These are phyloP conservation scores for Helicostylum pulchrum DNA, from an alignment of 192 early-diverging fungal species.

Conservation along the genomic window DNA sequence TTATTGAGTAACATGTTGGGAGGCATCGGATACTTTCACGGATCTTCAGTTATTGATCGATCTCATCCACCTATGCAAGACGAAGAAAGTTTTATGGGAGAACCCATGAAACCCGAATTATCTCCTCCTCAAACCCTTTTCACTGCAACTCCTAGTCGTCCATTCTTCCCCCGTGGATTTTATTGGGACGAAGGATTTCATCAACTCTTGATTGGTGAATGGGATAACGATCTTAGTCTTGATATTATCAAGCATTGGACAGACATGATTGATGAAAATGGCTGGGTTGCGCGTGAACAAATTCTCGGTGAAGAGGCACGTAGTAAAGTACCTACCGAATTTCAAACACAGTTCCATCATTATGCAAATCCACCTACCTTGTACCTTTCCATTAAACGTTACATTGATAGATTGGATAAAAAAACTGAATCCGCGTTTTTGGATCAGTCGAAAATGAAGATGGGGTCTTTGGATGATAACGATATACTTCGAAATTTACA, in stretches of 20 bases:
- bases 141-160: conserved; percentile 78
- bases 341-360: conserved; percentile 89
- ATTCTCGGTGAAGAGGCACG: conserved; percentile 91
- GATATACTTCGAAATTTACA: conserved; percentile 34
- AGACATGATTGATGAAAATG: conserved; percentile 69
- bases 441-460: conserved; percentile 11
- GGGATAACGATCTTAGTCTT: conserved; percentile 86
- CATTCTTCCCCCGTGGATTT: conserved; percentile 97
- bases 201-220: conserved; percentile 75
- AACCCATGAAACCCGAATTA: conserved; percentile 49
- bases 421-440: conserved; percentile 2
- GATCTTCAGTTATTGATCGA: conserved; percentile 68
- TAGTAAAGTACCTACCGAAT: conserved; percentile 84
- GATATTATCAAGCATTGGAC: conserved; percentile 82
- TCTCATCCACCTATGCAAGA: conserved; percentile 61
- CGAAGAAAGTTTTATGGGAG: conserved; percentile 45
- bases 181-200: conserved; percentile 97
- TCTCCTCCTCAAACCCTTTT: conserved; percentile 72
- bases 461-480: conserved; percentile 23
- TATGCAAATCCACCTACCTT: conserved; percentile 93
- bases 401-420: conserved; percentile 55
- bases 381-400: conserved; percentile 63
- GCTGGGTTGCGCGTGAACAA: conserved; percentile 95
- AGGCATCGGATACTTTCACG: conserved; percentile 87
- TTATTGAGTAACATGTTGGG: conserved; percentile 83